Percentiles rank a stretch among this genome's conserved stretches.
Evolutionary conservation across 345 rosid genomes (phyloP).

Genomic region (Salix dunnii): DNA sequence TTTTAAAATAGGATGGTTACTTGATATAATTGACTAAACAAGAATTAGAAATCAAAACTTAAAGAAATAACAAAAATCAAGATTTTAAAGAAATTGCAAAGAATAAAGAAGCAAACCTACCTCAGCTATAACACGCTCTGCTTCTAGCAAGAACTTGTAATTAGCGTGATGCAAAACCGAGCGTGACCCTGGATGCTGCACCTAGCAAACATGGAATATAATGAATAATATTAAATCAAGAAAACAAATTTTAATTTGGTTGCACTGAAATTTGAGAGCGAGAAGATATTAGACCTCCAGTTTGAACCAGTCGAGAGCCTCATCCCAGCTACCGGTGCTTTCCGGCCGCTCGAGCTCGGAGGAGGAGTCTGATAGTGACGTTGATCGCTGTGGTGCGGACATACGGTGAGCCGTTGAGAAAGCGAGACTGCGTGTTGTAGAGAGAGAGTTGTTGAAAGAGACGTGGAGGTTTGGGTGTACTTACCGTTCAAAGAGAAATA

Average conservation of each 20-base stretch:
- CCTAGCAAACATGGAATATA: background rate
- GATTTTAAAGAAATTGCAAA: background rate
- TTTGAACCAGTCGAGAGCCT: constrained; percentile 69
- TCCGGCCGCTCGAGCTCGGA: constrained; percentile 64
- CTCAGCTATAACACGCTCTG: constrained; percentile 60
- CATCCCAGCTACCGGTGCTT: constrained; percentile 76
- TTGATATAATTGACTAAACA: background rate
- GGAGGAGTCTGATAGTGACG: constrained; percentile 45
- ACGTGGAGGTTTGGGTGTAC: background rate
- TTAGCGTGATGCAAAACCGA: constrained; percentile 44
- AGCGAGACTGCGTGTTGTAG: background rate
- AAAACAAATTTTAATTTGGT: background rate
- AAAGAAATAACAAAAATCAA: background rate
- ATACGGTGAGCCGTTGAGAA: constrained; percentile 22
- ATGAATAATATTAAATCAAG: constrained; percentile 4
- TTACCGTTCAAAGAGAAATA: background rate
- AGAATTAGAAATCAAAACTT: background rate
- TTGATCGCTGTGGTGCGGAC: constrained; percentile 49
- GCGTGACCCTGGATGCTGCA: constrained; percentile 46
- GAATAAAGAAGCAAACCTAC: constrained; percentile 28
- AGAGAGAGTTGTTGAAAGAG: background rate
- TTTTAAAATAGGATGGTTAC: no score
- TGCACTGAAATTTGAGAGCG: background rate
- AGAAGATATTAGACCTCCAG: constrained; percentile 29
- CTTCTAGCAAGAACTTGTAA: constrained; percentile 68